Conservation (phyloP, 805 yeast genomes). For the Candida lessepsii region DNA sequence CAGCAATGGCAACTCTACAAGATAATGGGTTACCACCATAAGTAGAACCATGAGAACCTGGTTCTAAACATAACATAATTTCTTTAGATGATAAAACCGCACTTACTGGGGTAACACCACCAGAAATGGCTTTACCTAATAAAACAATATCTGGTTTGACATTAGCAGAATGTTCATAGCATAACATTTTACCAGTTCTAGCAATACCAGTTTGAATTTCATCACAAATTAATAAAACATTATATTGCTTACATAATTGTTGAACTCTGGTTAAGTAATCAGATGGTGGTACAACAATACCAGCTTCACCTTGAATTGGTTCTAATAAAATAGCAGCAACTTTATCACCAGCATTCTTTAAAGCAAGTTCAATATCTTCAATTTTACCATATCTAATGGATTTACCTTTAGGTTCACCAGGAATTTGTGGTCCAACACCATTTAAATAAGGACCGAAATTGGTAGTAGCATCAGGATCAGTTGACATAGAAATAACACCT, state of each 20-base stretch:
- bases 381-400: conserved; percentile 78
- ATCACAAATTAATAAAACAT: conserved; percentile 88
- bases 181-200: conserved; percentile 91
- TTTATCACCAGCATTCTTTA: conserved; percentile 78
- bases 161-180: conserved; percentile 77
- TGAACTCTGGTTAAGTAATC: conserved; percentile 75
- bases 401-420: conserved; percentile 62
- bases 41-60: conserved; percentile 97
- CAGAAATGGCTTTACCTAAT: conserved; percentile 92
- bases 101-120: conserved; percentile 91
- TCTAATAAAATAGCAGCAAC: conserved; percentile 90
- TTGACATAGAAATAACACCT: conserved; percentile 93
- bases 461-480: conserved; percentile 88
- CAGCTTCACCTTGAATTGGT: conserved; percentile 98
- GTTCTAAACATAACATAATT: conserved; percentile 83
- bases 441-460: conserved; percentile 87
- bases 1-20: conserved; percentile 89
- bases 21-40: conserved; percentile 98
- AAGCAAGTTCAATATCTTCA: conserved; percentile 83
- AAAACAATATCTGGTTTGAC: conserved; percentile 88
- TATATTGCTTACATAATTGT: conserved; percentile 74
- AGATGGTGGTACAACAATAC: conserved; percentile 88
- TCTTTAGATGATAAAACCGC: conserved; percentile 89
- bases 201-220: conserved; percentile 98
- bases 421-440: conserved; percentile 81